Evolutionary conservation across 106 monocot genomes (phyloP).

Genomic region (Allium sativum): DNA sequence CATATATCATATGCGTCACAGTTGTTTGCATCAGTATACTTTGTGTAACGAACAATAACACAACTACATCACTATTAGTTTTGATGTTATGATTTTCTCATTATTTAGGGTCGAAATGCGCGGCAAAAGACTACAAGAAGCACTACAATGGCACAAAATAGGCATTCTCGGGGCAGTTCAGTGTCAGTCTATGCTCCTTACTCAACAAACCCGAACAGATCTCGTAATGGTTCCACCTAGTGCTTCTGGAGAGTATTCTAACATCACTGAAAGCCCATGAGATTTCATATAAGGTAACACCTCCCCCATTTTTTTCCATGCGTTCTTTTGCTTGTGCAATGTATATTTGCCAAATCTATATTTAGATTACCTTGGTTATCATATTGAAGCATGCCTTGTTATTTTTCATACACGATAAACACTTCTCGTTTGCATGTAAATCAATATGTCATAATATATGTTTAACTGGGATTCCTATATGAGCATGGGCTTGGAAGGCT

Average conservation of each 20-base stretch:
- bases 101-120: conserved; percentile 75
- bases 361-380: too few species aligned
- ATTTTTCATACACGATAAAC: too few species aligned
- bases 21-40: background rate
- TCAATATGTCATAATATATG: too few species aligned
- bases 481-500: too few species aligned
- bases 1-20: background rate
- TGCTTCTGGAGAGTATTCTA: conserved; percentile 22
- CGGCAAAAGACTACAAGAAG: conserved; percentile 66
- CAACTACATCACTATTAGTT: background rate
- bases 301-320: too few species aligned
- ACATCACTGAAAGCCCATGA: conserved; percentile 40
- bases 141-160: conserved; percentile 48
- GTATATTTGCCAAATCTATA: too few species aligned
- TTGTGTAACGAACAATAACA: background rate
- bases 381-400: too few species aligned
- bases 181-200: conserved; percentile 68
- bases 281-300: background rate
- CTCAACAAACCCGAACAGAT: conserved; percentile 22
- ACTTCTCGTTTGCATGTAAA: too few species aligned
- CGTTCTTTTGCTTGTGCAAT: too few species aligned
- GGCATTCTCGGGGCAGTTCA: conserved; percentile 53
- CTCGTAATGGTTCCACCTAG: conserved; percentile 35
- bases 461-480: too few species aligned
- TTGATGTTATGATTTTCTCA: background rate